Percentiles rank a stretch among this genome's conserved stretches.
phyloP scores from a whole-genome alignment of 2,329 filamentous ascomycete genomes.

The Aspergillus udagawae region DNA sequence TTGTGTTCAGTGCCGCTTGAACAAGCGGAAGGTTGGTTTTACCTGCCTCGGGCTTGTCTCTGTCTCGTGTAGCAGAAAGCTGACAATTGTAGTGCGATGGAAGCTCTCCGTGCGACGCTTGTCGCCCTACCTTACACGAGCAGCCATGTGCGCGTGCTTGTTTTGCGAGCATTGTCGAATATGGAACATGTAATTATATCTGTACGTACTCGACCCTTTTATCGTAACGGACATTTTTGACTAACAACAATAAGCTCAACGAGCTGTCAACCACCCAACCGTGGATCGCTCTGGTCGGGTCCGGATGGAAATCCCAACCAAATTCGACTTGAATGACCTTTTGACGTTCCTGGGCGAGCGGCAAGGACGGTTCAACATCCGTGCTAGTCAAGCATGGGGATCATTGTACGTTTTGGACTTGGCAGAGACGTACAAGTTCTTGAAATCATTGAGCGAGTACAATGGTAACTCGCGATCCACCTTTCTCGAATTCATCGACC shows the following conservation, averaged over 20 bases:
- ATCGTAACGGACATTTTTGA: background rate
- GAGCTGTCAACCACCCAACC: conserved; percentile 41
- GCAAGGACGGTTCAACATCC: conserved; percentile 42
- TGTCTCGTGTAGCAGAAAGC: conserved; percentile 8
- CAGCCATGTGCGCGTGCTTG: conserved; percentile 43
- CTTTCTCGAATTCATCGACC: conserved; percentile 43
- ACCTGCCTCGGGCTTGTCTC: background rate
- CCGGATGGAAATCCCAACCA: conserved; percentile 38
- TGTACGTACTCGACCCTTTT: conserved; percentile 27
- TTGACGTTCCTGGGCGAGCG: conserved; percentile 35
- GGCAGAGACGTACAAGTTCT: conserved; percentile 39
- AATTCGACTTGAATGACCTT: conserved; percentile 38
- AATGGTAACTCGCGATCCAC: conserved; percentile 37
- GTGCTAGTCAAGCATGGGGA: conserved; percentile 40
- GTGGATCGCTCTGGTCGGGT: conserved; percentile 32
- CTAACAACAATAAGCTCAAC: conserved; percentile 36
- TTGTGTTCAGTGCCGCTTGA: conserved; percentile 42
- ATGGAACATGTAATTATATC: conserved; percentile 44
- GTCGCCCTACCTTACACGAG: conserved; percentile 38
- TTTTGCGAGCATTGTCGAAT: conserved; percentile 43
- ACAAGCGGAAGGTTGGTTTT: conserved; percentile 40
- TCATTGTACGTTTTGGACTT: conserved; percentile 42
- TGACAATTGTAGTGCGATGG: conserved; percentile 35
- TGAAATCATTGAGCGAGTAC: conserved; percentile 36
- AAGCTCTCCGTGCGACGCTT: conserved; percentile 40